These are phyloP conservation scores for Ogataea siamensis DNA, from an alignment of 805 yeast species.

Conservation along the genomic window DNA sequence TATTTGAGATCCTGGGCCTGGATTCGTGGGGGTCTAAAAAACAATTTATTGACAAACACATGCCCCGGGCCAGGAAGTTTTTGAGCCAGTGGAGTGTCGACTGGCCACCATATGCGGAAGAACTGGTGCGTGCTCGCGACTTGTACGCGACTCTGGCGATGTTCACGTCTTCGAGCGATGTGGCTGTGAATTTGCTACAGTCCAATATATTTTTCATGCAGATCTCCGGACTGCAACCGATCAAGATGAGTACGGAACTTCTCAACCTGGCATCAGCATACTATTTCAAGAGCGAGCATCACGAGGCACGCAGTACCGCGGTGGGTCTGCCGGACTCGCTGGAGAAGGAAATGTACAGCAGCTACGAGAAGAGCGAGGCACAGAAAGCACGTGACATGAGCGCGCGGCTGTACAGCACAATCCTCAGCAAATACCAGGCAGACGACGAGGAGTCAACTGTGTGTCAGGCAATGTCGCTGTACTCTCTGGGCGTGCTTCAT, in stretches of 20 bases:
- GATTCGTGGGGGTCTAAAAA: conserved; percentile 13
- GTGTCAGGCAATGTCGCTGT: conserved; percentile 67
- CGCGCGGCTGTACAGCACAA: conserved; percentile 22
- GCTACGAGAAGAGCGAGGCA: conserved; percentile 12
- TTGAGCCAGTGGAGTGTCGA: conserved; percentile 35
- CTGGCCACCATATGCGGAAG: conserved; percentile 76
- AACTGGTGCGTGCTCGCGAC: conserved; percentile 75
- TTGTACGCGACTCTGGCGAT: conserved; percentile 68
- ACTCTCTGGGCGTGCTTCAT: conserved; percentile 81
- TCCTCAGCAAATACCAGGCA: conserved; percentile 13
- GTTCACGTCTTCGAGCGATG: conserved; percentile 36
- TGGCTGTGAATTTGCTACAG: conserved; percentile 25
- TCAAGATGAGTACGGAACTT: conserved; percentile 23
- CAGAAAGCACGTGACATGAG: conserved; percentile 17
- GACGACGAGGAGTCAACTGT: conserved; percentile 8
- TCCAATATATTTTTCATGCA: conserved; percentile 31
- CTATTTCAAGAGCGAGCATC: conserved; percentile 23
- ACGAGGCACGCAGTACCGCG: conserved; percentile 9
- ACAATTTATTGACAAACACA: conserved; percentile 24
- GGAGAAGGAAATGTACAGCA: conserved; percentile 11
- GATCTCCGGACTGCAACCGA: conserved; percentile 19
- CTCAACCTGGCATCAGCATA: conserved; percentile 31
- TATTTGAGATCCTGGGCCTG: conserved; percentile 24
- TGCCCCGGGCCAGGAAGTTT: conserved; percentile 21
- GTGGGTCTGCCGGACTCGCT: conserved; percentile 6